phyloP scores from a whole-genome alignment of 2,329 filamentous ascomycete genomes.

The Dactylonectria estremocensis region DNA sequence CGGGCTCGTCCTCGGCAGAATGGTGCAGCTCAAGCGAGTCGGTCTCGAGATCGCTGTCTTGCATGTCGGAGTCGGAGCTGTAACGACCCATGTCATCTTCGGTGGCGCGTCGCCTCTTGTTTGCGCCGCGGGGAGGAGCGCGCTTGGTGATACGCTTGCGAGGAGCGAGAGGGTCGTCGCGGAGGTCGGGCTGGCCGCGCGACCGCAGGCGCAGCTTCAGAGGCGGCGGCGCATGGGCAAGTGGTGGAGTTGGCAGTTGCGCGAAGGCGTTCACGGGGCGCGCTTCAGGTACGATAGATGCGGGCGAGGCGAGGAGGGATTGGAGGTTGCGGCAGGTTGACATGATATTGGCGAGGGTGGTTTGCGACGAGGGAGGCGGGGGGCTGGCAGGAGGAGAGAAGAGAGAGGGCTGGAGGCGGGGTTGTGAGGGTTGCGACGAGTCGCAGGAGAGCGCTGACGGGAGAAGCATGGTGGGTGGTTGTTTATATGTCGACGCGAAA shows the following conservation, averaged over 20 bases:
- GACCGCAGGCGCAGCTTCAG: constrained; percentile 71
- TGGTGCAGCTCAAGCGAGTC: constrained; percentile 37
- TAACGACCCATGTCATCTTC: constrained; percentile 64
- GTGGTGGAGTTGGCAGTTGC: constrained; percentile 70
- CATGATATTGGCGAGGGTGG: constrained; percentile 69
- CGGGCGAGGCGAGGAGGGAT: constrained; percentile 65
- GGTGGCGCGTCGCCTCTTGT: constrained; percentile 67
- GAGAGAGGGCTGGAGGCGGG: constrained; percentile 66
- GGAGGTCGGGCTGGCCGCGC: constrained; percentile 51
- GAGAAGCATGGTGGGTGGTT: constrained; percentile 65
- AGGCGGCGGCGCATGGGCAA: constrained; percentile 65
- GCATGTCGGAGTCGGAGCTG: constrained; percentile 42
- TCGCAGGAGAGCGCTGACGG: constrained; percentile 73
- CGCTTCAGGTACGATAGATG: constrained; percentile 57
- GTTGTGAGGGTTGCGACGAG: constrained; percentile 61
- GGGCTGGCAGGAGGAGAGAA: constrained; percentile 73
- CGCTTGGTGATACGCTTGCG: constrained; percentile 69
- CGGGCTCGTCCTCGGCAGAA: constrained; percentile 34
- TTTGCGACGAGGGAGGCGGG: constrained; percentile 61
- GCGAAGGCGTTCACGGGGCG: constrained; percentile 40
- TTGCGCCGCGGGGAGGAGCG: constrained; percentile 61
- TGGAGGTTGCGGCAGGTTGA: constrained; percentile 74
- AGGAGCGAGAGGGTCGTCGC: constrained; percentile 51
- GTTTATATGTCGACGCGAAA: constrained; percentile 11
- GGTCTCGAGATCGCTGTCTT: constrained; percentile 57